Evolutionary conservation across 345 rosid genomes (phyloP), one percentile per base, ranked within the genome.

Genomic region (Aethionema arabicum): DNA sequence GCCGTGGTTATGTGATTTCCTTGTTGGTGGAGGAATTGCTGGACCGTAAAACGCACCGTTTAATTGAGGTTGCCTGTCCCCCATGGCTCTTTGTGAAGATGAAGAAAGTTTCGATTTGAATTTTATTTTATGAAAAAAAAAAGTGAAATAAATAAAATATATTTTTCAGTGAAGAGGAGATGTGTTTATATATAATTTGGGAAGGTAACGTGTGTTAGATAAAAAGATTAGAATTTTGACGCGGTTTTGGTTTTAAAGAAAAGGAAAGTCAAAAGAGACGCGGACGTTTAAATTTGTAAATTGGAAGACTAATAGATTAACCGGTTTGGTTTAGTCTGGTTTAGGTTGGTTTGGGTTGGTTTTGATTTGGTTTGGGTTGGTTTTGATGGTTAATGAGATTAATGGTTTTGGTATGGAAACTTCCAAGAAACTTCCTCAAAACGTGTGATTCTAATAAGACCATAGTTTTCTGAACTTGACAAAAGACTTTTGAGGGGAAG

Each of bases 11-110:
- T 73, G 81, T 52, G 79, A 75, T 33, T 37, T n/a, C 63, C 65
- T 5, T 52, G 76, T 56, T 8, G 83, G 70, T 0, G 91, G 87
- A 8, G 90, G 90, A 55, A 88, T 52, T 6, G 85, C 56, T 8
- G 91, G 86, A 3, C 96, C 96, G 52, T 88, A 82, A 38, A 80
- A 85, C 61, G 92, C 87, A 0, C 90, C 96, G 67, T 77, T 85
- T 13, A 88, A 39, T 2, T 59, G 76, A 8, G 73, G 59, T 71
- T 82, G 82, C 8, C 81, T 77, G 13, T 84, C 93, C 5, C 76
- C 74, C 95, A 86, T 86, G 32, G 11, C 11, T 33, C 11, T 33
- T 32, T 15, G 70, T n/a, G 29, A 9, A 47, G 54, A 56, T 39
- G 50, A 33, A 49, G 44, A 40, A 58, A 50, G 27, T 29, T 52